These are phyloP conservation scores for Cylindrodendrum hubeiense DNA, from an alignment of 2,329 filamentous ascomycete genomes.

Conservation along the genomic window DNA sequence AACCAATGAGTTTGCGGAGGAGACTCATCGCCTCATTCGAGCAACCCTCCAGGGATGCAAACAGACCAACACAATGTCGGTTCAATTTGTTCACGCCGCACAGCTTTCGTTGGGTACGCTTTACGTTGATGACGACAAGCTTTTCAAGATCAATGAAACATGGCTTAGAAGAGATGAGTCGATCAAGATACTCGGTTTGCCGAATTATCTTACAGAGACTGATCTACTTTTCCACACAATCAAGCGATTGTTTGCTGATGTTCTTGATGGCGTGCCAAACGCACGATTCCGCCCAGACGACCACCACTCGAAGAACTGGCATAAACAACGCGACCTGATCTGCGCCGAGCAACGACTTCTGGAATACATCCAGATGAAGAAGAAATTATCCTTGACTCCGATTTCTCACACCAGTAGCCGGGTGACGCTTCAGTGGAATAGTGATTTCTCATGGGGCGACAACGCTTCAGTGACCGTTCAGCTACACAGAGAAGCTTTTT, in stretches of 20 bases:
- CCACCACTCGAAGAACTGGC: background rate
- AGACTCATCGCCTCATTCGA: slow-evolving; percentile 7
- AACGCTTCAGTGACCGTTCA: background rate
- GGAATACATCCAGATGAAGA: background rate
- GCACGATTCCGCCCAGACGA: background rate
- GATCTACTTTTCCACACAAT: background rate
- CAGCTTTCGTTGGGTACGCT: background rate
- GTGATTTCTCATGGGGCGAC: background rate
- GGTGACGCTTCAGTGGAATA: background rate
- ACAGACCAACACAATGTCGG: background rate
- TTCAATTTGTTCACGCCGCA: slow-evolving; percentile 8
- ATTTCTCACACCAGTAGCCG: background rate
- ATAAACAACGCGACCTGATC: background rate
- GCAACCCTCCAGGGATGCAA: slow-evolving; percentile 9
- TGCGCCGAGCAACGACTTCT: slow-evolving; percentile 8
- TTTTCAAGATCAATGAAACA: slow-evolving; percentile 18
- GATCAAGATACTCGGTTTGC: background rate
- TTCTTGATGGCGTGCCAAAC: slow-evolving; percentile 4
- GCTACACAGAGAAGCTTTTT: background rate
- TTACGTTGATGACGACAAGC: background rate
- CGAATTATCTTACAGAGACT: background rate
- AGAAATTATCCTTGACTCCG: background rate
- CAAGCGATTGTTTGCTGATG: background rate
- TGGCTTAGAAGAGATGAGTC: slow-evolving; percentile 11
- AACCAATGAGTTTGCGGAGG: background rate